Base-by-base conservation (phyloP, 208 protist species). In the Leishmania arabica region DNA sequence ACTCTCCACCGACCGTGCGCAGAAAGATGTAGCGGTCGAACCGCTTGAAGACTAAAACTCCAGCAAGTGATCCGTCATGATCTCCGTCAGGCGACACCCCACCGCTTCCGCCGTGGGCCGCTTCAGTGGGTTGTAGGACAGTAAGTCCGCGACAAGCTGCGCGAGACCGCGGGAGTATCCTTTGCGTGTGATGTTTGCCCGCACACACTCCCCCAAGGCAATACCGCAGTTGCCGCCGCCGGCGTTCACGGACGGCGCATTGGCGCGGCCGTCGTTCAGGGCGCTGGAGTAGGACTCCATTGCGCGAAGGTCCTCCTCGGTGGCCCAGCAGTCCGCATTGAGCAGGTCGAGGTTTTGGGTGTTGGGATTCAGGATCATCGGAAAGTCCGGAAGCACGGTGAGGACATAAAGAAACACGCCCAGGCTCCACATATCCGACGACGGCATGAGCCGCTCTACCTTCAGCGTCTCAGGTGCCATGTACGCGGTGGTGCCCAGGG, bases 351-450 rank as follows among this genome's bases (percentile, higher is more conserved):
- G 71, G 15, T 92, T 81, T 15, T 82, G 77, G 1, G 90, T 93
- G 62, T 84, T 85, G 47, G 86, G 87, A 75, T 95, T 88, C 53
- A 84, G 13, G 64, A 95, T 87, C 91, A 93, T 94, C 17, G 92
- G 91, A 73, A 91, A 97, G 54, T 95, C 89, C 0, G 93, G 93
- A 76, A 95, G 87, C 77, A 94, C 87, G 1, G 88, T 83, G 71
- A 97, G 74, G 34, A 95, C 90, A 72, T 93, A 96, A 15, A 96
- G 82, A n/a, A 96, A 71, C 42, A 97, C 87, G 51, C 94, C 94
- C 2, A 96, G 75, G n/a, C 83, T 88, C 89, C 90, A 97, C 88
- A 96, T 91, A 53, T 97, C 94, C 2, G 94, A 95, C 56, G 88
- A 90, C 34, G 92, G 88, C 86, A 91, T 93, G 54, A 95, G 77